Percentiles rank a stretch among this genome's conserved stretches.
Evolutionary conservation across 768 basidiomycete species (phyloP).

Genomic region (Mycena polygramma): DNA sequence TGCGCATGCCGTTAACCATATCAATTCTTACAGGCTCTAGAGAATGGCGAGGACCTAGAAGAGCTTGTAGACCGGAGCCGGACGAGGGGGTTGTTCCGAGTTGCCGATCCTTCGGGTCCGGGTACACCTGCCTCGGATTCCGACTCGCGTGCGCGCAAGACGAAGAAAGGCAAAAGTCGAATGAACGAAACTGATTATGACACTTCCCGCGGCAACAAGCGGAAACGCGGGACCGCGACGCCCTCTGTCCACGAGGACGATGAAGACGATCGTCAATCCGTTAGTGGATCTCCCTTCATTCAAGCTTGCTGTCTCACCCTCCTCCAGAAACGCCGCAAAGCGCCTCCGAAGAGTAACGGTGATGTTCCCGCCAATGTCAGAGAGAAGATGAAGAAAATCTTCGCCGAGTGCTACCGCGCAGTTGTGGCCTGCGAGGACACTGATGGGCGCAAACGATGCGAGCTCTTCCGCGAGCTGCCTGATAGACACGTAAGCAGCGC

Average conservation of each 20-base stretch:
- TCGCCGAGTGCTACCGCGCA: slow-evolving; percentile 80
- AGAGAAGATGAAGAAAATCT: slow-evolving; percentile 87
- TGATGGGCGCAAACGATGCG: slow-evolving; percentile 83
- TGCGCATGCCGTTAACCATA: slow-evolving; percentile 14
- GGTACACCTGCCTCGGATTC: slow-evolving; percentile 75
- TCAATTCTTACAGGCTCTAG: slow-evolving; percentile 65
- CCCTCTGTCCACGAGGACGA: slow-evolving; percentile 85
- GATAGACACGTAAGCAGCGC: slow-evolving; percentile 69
- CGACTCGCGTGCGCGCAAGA: slow-evolving; percentile 70
- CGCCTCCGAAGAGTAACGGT: slow-evolving; percentile 52
- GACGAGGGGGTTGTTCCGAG: slow-evolving; percentile 62
- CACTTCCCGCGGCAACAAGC: slow-evolving; percentile 67
- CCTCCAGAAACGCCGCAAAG: slow-evolving; percentile 87
- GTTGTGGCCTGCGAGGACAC: slow-evolving; percentile 80
- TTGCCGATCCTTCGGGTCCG: slow-evolving; percentile 68
- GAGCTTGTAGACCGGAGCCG: slow-evolving; percentile 76
- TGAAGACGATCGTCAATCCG: slow-evolving; percentile 79
- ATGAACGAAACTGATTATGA: slow-evolving; percentile 56
- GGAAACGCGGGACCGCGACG: slow-evolving; percentile 86
- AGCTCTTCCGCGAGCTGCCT: slow-evolving; percentile 88
- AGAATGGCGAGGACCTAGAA: slow-evolving; percentile 85
- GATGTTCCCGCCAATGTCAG: slow-evolving; percentile 71
- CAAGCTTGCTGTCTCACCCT: neutral
- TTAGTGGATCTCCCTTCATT: slow-evolving; percentile 49
- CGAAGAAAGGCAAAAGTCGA: slow-evolving; percentile 56